These are phyloP conservation scores for Suillus tomentosus DNA, from an alignment of 768 basidiomycete genomes.

Conservation along the genomic window DNA sequence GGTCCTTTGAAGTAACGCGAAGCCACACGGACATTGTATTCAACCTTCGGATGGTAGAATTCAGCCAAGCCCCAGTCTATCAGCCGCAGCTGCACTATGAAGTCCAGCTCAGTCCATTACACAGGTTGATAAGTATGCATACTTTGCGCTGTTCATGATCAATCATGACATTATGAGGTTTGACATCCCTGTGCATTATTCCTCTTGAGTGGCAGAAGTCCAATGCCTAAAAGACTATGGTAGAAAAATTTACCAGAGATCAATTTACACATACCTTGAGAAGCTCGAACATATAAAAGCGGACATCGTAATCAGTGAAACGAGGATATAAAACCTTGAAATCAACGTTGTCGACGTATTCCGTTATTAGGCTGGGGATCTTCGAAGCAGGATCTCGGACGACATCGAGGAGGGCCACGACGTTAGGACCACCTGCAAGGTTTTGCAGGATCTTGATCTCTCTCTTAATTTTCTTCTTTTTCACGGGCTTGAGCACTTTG, in stretches of 20 bases:
- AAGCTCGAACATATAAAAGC: constrained; percentile 96
- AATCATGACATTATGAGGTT: constrained; percentile 99
- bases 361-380: constrained; percentile 95
- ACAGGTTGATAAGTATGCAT: constrained; percentile 20
- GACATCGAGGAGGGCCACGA: constrained; percentile 91
- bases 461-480: constrained; percentile 99
- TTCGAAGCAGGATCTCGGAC: constrained; percentile 95
- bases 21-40: constrained; percentile 97
- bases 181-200: constrained; percentile 98
- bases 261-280: constrained; percentile 63
- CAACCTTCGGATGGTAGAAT: constrained; percentile 97
- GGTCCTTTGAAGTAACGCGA: constrained; percentile 98
- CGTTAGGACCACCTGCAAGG: constrained; percentile 92
- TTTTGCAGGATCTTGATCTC: constrained; percentile 99
- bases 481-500: constrained; percentile 98
- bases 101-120: constrained; percentile 9
- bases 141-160: constrained; percentile 97
- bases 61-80: constrained; percentile 99
- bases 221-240: constrained; percentile 60
- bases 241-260: constrained; percentile 11
- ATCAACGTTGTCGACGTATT: constrained; percentile 98
- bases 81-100: constrained; percentile 68
- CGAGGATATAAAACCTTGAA: constrained; percentile 96
- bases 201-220: constrained; percentile 99
- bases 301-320: constrained; percentile 93